Evolutionary conservation across 2,329 filamentous ascomycete genomes (phyloP), one percentile per base, ranked within the genome.

Genomic region (Juglanconis juglandina): DNA sequence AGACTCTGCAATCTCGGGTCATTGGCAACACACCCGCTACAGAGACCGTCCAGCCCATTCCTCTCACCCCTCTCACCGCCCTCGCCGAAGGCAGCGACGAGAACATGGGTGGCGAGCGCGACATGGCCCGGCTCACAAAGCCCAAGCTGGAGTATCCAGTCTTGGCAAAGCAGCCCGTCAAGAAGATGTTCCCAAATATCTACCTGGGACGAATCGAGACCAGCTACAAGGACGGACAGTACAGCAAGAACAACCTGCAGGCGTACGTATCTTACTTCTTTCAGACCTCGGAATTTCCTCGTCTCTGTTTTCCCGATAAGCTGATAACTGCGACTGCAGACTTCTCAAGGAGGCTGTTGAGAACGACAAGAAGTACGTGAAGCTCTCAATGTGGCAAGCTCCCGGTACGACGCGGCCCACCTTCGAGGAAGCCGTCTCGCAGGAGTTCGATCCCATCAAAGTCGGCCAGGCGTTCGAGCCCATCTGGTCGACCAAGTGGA

Each of bases 401-500:
- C 93, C 93, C 1, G 80, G 88, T 68, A 86, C 91, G 54, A 82
- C 87, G 33, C 87, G 95, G 14, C 95, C 95, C 2, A 87, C 88
- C 3, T 99, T 99, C 77, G 78, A 93, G 64, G 91, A 97, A 59
- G 94, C 93, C 5, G 78, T 81, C n/a, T 79, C 78, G 52, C 87
- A 96, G 66, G 78, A 87, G 6, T 99, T 94, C 78, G 84, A 82
- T 55, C 82, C 87, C 53, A 90, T 93, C 8, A 79, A 84, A 17
- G 86, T 92, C 58, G 93, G 94, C 61, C 82, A 89, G 60, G 86
- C 81, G 6, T 98, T 98, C 68, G 95, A 95, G 0, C 95, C 95
- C 2, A 95, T 92, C 41, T 99, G 95, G 95, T 90, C 92, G 1
- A 99, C 95, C 8, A 95, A 98, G 74, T 99, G 95, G 95, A 96